These are phyloP conservation scores for Amauroascus verrucosus DNA, from an alignment of 2,329 filamentous ascomycete genomes.

Conservation along the genomic window DNA sequence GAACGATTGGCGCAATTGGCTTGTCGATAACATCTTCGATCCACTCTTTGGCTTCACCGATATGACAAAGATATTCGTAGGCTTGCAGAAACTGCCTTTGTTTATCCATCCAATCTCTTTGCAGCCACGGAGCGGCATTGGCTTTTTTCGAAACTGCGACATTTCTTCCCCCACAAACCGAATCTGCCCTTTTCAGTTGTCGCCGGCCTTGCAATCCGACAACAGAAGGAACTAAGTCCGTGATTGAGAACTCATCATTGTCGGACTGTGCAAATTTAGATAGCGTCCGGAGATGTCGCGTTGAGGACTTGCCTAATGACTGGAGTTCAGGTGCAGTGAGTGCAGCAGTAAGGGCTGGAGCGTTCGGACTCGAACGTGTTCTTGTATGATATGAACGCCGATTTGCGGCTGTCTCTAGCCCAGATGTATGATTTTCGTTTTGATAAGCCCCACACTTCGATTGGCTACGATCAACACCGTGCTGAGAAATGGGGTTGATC, in stretches of 20 bases:
- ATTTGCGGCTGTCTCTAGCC: conserved; percentile 20
- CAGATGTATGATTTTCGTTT: conserved; percentile 15
- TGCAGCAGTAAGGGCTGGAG: conserved; percentile 23
- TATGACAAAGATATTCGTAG: conserved; percentile 97
- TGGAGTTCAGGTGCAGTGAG: conserved; percentile 58
- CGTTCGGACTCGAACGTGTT: conserved; percentile 25
- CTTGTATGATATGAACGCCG: conserved; percentile 24
- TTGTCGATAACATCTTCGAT: conserved; percentile 85
- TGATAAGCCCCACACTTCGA: background rate
- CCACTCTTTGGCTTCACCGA: conserved; percentile 98
- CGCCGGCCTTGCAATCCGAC: conserved; percentile 75
- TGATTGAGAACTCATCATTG: conserved; percentile 71
- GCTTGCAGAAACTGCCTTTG: conserved; percentile 92
- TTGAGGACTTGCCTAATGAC: conserved; percentile 76
- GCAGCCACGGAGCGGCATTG: conserved; percentile 60
- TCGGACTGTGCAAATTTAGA: conserved; percentile 70
- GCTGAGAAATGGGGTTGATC: conserved; percentile 40
- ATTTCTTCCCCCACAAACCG: conserved; percentile 42
- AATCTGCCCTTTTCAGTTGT: conserved; percentile 62
- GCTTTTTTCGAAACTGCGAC: conserved; percentile 39
- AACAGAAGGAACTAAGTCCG: conserved; percentile 70
- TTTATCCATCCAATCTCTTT: conserved; percentile 96
- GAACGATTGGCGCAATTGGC: conserved; percentile 79
- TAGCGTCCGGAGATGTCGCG: conserved; percentile 75
- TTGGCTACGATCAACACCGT: conserved; percentile 14